phyloP scores from a whole-genome alignment of 208 protist species.

The Spironucleus salmonicida region DNA sequence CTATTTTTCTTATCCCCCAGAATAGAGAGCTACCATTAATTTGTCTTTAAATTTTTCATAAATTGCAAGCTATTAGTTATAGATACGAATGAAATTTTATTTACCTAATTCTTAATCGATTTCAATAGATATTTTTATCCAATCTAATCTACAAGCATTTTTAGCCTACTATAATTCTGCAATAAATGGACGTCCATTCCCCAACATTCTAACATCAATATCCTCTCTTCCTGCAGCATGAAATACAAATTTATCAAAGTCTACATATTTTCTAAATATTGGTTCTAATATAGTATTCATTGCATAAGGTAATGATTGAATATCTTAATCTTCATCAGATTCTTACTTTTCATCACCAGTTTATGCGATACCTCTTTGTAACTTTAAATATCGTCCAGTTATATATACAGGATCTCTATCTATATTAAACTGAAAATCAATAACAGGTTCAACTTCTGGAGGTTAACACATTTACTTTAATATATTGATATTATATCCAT shows the following conservation, averaged over 20 bases:
- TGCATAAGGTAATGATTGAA: neutral
- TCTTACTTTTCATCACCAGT: neutral
- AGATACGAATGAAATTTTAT: neutral
- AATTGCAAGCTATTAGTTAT: neutral
- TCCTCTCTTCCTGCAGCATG: slow-evolving; percentile 69
- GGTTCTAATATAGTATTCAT: neutral
- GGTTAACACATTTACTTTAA: too few relatives aligned
- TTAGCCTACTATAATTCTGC: slow-evolving; percentile 48
- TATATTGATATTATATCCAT: too few relatives aligned
- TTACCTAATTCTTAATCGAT: neutral
- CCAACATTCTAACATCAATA: slow-evolving; percentile 76
- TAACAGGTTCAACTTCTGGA: too few relatives aligned
- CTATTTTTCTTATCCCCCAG: neutral
- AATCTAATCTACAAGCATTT: neutral
- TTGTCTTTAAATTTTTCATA: neutral
- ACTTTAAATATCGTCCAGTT: slow-evolving; percentile 5
- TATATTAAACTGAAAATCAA: neutral
- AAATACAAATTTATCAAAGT: slow-evolving; percentile 10
- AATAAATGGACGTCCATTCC: slow-evolving; percentile 68
- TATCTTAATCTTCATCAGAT: neutral
- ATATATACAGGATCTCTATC: slow-evolving; percentile 6
- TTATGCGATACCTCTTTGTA: neutral
- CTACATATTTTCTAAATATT: neutral
- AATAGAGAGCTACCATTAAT: neutral
- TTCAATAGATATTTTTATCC: neutral